Percentiles rank a stretch among this genome's conserved stretches.
These are phyloP conservation scores for Elsinoe batatas DNA, from an alignment of 2,329 filamentous ascomycete species.

Conservation along the genomic window DNA sequence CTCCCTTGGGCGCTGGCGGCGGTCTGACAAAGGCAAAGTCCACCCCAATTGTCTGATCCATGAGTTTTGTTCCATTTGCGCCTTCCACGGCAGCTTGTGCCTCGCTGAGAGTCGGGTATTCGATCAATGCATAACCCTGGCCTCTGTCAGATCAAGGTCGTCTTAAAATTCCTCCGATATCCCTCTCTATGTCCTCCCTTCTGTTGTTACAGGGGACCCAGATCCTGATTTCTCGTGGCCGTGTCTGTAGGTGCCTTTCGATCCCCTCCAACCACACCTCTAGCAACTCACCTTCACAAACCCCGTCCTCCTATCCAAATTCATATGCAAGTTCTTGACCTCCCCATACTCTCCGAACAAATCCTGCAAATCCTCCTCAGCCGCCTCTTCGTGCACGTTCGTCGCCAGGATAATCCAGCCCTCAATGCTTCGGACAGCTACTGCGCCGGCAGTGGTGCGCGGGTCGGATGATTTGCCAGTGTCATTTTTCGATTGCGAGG, in stretches of 20 bases:
- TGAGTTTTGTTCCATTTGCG: slow-evolving; percentile 64
- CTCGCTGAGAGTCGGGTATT: slow-evolving; percentile 70
- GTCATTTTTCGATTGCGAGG: slow-evolving; percentile 20
- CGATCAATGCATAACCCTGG: slow-evolving; percentile 76
- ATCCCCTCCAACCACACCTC: neutral
- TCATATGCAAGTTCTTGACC: slow-evolving; percentile 79
- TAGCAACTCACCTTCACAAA: slow-evolving; percentile 63
- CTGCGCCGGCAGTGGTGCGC: slow-evolving; percentile 63
- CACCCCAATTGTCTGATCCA: slow-evolving; percentile 71
- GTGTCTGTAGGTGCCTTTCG: neutral
- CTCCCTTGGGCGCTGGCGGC: slow-evolving; percentile 42
- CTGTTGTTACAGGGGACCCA: neutral
- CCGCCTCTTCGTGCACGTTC: slow-evolving; percentile 79
- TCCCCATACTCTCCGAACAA: slow-evolving; percentile 76
- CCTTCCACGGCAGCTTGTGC: slow-evolving; percentile 73
- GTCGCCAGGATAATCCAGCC: slow-evolving; percentile 83
- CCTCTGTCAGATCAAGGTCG: slow-evolving; percentile 1
- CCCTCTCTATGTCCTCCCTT: neutral
- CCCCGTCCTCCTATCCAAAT: slow-evolving; percentile 70
- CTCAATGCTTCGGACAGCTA: slow-evolving; percentile 76
- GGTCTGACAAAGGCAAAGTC: slow-evolving; percentile 81
- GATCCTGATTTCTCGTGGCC: neutral
- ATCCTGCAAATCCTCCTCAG: slow-evolving; percentile 73
- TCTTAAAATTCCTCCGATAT: neutral
- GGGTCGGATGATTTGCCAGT: slow-evolving; percentile 43